Evolutionary conservation across 345 rosid genomes (phyloP).

Genomic region (Corymbia maculata): DNA sequence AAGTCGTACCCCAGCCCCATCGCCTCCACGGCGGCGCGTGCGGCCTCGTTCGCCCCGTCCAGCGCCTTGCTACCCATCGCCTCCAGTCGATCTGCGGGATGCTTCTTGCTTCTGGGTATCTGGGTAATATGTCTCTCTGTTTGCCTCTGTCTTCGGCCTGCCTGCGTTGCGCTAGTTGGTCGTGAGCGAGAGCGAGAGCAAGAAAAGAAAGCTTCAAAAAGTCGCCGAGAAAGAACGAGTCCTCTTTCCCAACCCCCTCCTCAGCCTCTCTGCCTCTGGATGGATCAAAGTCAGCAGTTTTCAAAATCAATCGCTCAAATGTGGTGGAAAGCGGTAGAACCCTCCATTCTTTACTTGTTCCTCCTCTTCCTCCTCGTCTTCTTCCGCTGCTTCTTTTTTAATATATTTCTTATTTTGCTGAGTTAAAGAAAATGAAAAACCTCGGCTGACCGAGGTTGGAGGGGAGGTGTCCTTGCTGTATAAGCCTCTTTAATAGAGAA

Average conservation of each 20-base stretch:
- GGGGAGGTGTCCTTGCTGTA: not conserved
- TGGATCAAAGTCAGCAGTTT: not conserved
- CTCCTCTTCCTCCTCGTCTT: not conserved
- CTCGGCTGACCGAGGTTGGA: not conserved
- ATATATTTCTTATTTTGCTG: not conserved
- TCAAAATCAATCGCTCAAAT: not conserved
- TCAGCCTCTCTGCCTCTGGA: not conserved
- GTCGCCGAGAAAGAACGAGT: not conserved
- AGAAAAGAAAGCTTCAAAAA: not conserved
- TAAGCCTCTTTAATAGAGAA: not conserved
- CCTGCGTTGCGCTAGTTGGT: not conserved
- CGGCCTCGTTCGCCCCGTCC: not conserved
- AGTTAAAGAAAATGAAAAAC: not conserved
- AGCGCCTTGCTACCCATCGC: not conserved
- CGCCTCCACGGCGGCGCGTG: slow-evolving; percentile 7
- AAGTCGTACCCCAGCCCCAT: slow-evolving; percentile 11
- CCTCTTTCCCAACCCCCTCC: not conserved
- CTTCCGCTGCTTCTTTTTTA: not conserved
- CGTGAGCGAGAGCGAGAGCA: not conserved
- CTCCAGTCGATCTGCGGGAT: not conserved
- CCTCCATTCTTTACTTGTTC: not conserved
- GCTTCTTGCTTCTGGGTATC: not conserved
- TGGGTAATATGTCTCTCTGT: not conserved
- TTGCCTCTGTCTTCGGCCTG: not conserved
- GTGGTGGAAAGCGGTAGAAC: not conserved